A percentile compares a stretch with the other conserved stretches of the same genome.
phyloP scores from a whole-genome alignment of 768 basidiomycete species.

The Rubroboletus satanas region DNA sequence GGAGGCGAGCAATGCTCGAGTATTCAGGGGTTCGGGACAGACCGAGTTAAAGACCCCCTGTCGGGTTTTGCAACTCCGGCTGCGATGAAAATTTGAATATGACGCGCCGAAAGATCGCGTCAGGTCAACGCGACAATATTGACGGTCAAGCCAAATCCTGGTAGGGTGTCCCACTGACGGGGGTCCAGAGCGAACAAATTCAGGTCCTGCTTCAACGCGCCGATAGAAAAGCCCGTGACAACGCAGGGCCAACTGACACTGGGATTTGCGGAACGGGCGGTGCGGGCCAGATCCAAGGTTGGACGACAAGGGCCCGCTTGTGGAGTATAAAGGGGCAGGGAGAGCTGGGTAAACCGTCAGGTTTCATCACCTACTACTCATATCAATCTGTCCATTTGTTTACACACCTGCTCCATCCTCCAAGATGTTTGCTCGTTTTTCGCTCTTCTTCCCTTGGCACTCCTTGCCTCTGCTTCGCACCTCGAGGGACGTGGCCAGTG shows the following conservation, averaged over 20 bases:
- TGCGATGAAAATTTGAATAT: too few relatives aligned
- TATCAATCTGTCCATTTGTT: slow-evolving; percentile 2
- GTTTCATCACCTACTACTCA: background rate
- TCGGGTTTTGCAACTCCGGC: background rate
- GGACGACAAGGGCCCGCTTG: background rate
- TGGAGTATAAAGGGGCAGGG: background rate
- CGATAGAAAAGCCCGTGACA: background rate
- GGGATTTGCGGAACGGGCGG: background rate
- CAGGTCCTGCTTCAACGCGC: background rate
- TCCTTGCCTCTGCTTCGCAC: slow-evolving; percentile 11
- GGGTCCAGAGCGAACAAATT: background rate
- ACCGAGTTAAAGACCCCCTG: background rate
- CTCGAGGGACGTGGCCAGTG: slow-evolving; percentile 11
- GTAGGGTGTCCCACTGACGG: background rate
- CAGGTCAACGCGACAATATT: too few relatives aligned
- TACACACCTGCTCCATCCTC: background rate
- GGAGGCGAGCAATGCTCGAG: background rate
- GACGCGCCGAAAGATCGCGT: background rate
- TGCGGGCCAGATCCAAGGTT: background rate
- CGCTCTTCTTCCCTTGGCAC: slow-evolving; percentile 12
- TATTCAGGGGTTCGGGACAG: background rate
- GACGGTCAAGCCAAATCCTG: background rate
- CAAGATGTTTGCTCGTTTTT: slow-evolving; percentile 16
- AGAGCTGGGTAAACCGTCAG: background rate
- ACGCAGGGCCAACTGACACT: background rate